phyloP scores from a whole-genome alignment of 2,329 filamentous ascomycete genomes.

The Alternaria atra region DNA sequence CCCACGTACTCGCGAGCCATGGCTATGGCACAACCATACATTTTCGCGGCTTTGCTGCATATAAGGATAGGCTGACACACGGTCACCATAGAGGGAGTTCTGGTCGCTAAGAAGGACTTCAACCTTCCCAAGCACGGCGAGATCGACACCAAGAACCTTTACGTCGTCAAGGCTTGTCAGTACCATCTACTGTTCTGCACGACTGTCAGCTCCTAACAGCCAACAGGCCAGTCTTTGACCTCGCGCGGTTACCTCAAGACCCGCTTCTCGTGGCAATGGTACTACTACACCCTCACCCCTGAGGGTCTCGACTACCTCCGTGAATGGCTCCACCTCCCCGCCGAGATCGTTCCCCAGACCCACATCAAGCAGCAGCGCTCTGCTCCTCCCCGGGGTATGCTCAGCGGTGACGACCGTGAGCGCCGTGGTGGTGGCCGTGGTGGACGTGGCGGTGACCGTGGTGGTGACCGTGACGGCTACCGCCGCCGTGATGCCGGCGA shows the following conservation, averaged over 20 bases:
- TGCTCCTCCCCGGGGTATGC: slow-evolving; percentile 97
- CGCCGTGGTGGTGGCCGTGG: slow-evolving; percentile 76
- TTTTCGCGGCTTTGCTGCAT: slow-evolving; percentile 46
- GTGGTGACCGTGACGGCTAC: slow-evolving; percentile 83
- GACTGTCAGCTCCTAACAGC: slow-evolving; percentile 21
- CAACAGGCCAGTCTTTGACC: slow-evolving; percentile 82
- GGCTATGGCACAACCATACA: slow-evolving; percentile 50
- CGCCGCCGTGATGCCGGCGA: slow-evolving; percentile 79
- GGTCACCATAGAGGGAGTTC: slow-evolving; percentile 71
- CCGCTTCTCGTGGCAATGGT: slow-evolving; percentile 79
- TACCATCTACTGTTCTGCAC: slow-evolving; percentile 13
- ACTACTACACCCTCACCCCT: slow-evolving; percentile 99
- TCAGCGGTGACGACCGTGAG: slow-evolving; percentile 82
- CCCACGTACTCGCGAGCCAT: slow-evolving; percentile 41
- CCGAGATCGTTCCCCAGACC: slow-evolving; percentile 98
- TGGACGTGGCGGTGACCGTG: slow-evolving; percentile 66
- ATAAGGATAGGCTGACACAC: slow-evolving; percentile 55
- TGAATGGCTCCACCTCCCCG: slow-evolving; percentile 99
- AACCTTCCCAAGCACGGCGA: slow-evolving; percentile 97
- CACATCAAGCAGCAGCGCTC: slow-evolving; percentile 99
- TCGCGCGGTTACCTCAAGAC: slow-evolving; percentile 99
- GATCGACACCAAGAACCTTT: slow-evolving; percentile 99
- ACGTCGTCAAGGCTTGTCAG: slow-evolving; percentile 91
- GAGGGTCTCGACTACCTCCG: slow-evolving; percentile 99
- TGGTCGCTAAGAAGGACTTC: slow-evolving; percentile 99